These are phyloP conservation scores for Thielaviopsis ethacetica DNA, from an alignment of 2,329 filamentous ascomycete species.

Conservation along the genomic window DNA sequence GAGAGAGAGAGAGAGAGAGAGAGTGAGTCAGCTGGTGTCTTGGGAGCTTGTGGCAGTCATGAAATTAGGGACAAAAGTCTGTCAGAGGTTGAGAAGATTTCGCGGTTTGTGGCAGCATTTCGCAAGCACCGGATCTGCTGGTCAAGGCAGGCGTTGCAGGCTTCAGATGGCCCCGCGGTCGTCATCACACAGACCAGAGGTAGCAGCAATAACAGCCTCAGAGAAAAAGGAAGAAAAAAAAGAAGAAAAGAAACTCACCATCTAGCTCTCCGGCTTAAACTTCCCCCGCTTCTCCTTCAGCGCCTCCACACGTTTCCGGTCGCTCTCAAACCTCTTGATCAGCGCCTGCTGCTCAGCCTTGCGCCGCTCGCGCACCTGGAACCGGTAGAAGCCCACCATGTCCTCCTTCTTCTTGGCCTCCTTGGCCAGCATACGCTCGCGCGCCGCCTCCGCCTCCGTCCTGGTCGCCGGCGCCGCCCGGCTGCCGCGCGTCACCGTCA, in stretches of 20 bases:
- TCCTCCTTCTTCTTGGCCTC: slow-evolving; percentile 45
- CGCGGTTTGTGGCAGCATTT: slow-evolving; percentile 1
- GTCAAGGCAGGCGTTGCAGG: background rate
- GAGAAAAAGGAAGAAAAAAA: background rate
- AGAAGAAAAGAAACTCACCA: background rate
- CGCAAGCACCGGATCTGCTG: background rate
- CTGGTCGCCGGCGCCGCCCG: slow-evolving; percentile 56
- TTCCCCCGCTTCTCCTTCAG: slow-evolving; percentile 53
- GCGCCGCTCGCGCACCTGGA: slow-evolving; percentile 63
- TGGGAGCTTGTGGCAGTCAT: too few relatives aligned
- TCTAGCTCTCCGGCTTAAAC: slow-evolving; percentile 33
- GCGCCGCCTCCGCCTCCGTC: slow-evolving; percentile 49
- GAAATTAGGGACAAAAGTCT: too few relatives aligned
- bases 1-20: too few relatives aligned
- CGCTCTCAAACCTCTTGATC: slow-evolving; percentile 57
- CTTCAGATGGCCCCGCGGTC: slow-evolving; percentile 2
- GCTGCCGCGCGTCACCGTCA: slow-evolving; percentile 74
- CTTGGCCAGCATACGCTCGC: slow-evolving; percentile 44
- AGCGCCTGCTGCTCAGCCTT: slow-evolving; percentile 57
- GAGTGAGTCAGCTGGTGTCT: too few relatives aligned
- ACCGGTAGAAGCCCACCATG: slow-evolving; percentile 64
- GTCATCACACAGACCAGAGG: slow-evolving; percentile 1
- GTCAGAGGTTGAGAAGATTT: slow-evolving; percentile 9
- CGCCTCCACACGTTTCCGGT: slow-evolving; percentile 52
- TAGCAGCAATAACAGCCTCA: too few relatives aligned